Base-by-base conservation (phyloP, 2,329 filamentous ascomycete genomes). In the Botrytis sinoallii region DNA sequence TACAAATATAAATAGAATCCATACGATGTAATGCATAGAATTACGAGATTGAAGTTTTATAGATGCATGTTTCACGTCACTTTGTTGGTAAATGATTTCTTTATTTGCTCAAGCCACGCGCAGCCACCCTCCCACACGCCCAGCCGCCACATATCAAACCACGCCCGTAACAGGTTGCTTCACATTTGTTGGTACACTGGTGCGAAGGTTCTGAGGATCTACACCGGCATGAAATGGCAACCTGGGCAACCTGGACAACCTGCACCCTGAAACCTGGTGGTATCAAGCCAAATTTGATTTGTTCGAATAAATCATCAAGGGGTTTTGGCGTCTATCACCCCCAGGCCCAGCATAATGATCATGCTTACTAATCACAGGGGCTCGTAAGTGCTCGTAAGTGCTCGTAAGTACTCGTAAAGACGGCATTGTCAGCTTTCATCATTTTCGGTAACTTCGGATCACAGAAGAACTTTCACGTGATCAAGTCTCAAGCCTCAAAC, bases 231-330 rank as follows among this genome's bases (percentile, higher is more conserved):
- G 48, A 55, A 52, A n/a, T n/a, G 48, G 12, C 48, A 55, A n/a
- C 12, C 48, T 52, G 48, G 25, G 22, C 48, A 52, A 25, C 12
- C 48, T 52, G 48, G 25, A 10, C 48, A 52, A 25, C 9, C 22
- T 48, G 46, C 46, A 48, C 22, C 46, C 8, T 48, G 22, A 25
- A 48, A 25, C 46, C 46, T 25, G 9, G 22, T 52, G 46, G 9
- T 55, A 8, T 55, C 25, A 55, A 55, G 60, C 46, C 46, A 74
- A 38, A n/a, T 74, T 71, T 52, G 48, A 52, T 52, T 52, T 25
- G 48, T 52, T 52, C 48, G 2, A 52, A 2, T 25, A 1, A n/a
- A 14, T n/a, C 10, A n/a, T n/a, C 25, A 0, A n/a, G 12, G 25
- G 48, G 5, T 5, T 55, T 55, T 55, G 48, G 25, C 25, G 48